Evolutionary conservation across 306 rosid species (phyloP).

Genomic region (Pyrus pyrifolia): DNA sequence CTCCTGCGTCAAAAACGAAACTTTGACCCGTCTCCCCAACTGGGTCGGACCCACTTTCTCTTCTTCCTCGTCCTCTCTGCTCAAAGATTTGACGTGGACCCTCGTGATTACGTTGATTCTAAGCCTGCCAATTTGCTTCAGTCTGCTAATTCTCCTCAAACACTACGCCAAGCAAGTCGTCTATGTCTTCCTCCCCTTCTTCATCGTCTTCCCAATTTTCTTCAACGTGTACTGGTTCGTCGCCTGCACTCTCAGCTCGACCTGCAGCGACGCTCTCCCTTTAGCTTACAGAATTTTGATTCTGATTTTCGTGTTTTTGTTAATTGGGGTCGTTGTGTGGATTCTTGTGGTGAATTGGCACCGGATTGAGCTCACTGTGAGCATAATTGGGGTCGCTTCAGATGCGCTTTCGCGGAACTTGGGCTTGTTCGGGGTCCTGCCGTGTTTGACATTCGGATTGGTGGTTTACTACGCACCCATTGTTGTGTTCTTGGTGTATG

Average conservation of each 20-base stretch:
- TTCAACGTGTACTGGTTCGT: constrained; percentile 87
- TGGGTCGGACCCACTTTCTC: constrained; percentile 13
- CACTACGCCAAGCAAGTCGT: constrained; percentile 76
- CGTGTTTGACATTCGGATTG: constrained; percentile 53
- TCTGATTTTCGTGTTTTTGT: constrained; percentile 46
- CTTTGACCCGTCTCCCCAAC: constrained; percentile 7
- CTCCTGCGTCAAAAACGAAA: constrained; percentile 36
- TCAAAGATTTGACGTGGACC: constrained; percentile 55
- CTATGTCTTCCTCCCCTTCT: constrained; percentile 62
- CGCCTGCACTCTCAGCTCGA: constrained; percentile 57
- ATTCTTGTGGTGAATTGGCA: constrained; percentile 74
- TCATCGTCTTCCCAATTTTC: constrained; percentile 58
- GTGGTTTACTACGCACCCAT: constrained; percentile 58
- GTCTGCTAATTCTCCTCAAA: constrained; percentile 57
- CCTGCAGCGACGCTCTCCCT: constrained; percentile 60
- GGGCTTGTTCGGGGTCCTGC: constrained; percentile 58
- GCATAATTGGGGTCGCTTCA: constrained; percentile 71
- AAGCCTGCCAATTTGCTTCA: constrained; percentile 58
- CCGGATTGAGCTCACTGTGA: constrained; percentile 73
- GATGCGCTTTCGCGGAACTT: constrained; percentile 60
- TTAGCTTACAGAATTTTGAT: constrained; percentile 56
- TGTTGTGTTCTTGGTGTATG: constrained; percentile 68
- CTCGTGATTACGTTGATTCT: constrained; percentile 56
- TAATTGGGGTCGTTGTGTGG: constrained; percentile 69
- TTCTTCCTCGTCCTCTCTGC: constrained; percentile 34